Evolutionary conservation across 2,329 filamentous ascomycete genomes (phyloP).

Genomic region (Nigrospora sphaerica): DNA sequence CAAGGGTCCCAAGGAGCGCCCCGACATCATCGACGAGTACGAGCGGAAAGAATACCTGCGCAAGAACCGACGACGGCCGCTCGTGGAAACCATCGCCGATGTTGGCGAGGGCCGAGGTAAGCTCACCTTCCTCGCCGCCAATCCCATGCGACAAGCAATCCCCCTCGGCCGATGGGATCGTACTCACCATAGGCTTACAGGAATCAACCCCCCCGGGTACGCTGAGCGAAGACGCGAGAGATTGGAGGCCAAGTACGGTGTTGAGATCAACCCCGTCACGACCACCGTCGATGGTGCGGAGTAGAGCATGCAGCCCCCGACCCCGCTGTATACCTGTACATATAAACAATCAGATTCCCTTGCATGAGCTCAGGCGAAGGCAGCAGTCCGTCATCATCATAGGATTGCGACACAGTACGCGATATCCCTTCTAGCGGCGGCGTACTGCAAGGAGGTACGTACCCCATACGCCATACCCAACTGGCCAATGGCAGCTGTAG

Average conservation of each 20-base stretch:
- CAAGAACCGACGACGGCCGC: constrained; percentile 65
- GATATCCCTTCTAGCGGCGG: too few relatives aligned
- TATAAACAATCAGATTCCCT: constrained; percentile 5
- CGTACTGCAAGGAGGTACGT: too few relatives aligned
- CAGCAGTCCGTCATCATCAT: neutral
- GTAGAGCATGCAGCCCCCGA: neutral
- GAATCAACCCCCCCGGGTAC: constrained; percentile 74
- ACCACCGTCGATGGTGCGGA: constrained; percentile 32
- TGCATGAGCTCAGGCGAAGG: constrained; percentile 1
- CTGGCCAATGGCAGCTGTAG: neutral
- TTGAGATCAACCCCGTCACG: constrained; percentile 67
- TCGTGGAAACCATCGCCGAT: constrained; percentile 72
- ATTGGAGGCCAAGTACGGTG: constrained; percentile 80
- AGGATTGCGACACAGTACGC: neutral
- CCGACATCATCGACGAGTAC: constrained; percentile 62
- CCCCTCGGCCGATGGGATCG: constrained; percentile 1
- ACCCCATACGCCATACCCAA: too few relatives aligned
- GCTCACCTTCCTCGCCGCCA: constrained; percentile 11
- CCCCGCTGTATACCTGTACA: constrained; percentile 5
- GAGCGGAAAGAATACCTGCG: constrained; percentile 68
- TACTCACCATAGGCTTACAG: constrained; percentile 34
- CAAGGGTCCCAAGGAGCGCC: constrained; percentile 32
- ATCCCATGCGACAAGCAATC: neutral
- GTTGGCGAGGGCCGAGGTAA: constrained; percentile 83
- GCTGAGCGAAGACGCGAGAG: constrained; percentile 75